A percentile compares a stretch with the other conserved stretches of the same genome.
Conservation (phyloP, 1,284 basidiomycete species). For the Trametes polyzona region DNA sequence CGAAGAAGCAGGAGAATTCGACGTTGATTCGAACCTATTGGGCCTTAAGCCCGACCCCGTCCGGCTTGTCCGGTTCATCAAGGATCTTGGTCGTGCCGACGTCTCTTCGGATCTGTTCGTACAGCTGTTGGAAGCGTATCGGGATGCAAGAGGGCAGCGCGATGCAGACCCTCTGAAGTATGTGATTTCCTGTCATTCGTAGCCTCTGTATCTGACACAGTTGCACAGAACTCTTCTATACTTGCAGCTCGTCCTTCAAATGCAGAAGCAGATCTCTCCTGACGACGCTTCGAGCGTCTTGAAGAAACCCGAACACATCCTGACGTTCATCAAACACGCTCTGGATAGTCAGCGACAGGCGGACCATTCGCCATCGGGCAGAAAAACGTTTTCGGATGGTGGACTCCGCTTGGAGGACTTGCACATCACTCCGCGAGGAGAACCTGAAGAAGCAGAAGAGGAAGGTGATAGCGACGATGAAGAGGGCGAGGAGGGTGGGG, state of each 20-base stretch:
- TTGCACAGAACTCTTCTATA: constrained; percentile 56
- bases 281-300: constrained; percentile 66
- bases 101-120: constrained; percentile 77
- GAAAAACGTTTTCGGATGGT: background rate
- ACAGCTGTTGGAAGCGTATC: constrained; percentile 71
- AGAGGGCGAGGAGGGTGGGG: constrained; percentile 39
- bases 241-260: constrained; percentile 78
- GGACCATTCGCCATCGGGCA: constrained; percentile 27
- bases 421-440: constrained; percentile 45
- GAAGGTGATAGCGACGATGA: constrained; percentile 68
- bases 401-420: constrained; percentile 46
- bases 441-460: constrained; percentile 28
- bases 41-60: constrained; percentile 73
- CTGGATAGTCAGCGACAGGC: constrained; percentile 39
- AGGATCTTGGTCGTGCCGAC: constrained; percentile 66
- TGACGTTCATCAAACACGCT: constrained; percentile 81
- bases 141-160: constrained; percentile 46
- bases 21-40: constrained; percentile 62
- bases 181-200: constrained; percentile 18
- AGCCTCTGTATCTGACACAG: constrained; percentile 30
- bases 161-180: constrained; percentile 61
- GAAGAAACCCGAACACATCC: constrained; percentile 69
- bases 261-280: constrained; percentile 69
- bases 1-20: constrained; percentile 47
- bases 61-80: constrained; percentile 68